Base-by-base conservation (phyloP, 2,329 filamentous ascomycete species). In the Diaporthe ampelina region DNA sequence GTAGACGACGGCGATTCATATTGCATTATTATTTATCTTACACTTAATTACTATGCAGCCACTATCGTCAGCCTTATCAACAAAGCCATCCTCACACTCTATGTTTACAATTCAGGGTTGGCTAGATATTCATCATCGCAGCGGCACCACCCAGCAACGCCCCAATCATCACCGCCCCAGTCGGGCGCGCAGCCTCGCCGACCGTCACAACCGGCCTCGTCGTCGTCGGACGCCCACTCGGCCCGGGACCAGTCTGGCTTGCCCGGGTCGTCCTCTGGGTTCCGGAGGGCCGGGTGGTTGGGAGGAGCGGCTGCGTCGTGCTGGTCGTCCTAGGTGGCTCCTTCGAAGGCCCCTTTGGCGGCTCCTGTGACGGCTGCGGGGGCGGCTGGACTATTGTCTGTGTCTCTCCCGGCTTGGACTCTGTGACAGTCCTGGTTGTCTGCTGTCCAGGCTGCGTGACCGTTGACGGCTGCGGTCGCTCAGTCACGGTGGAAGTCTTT, bases 141-240 rank as follows among this genome's bases (percentile, higher is more conserved):
- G 57, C 70, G n/a, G 57, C 70, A 40, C 70, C 70, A 24, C 70
- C 70, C 10, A 72, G 29, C 32, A 72, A 37, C 45, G 70, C 70
- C 19, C 70, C 70, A 24, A 72, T 72, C 58, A 72, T 65, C n/a
- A 72, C 57, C 29, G 32, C 57, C 19, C 48, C 57, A 29, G 70
- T 72, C 11, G 57, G 29, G 1, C 32, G 45, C 15, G 45, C 40
- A 7, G 70, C 70, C 26, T 40, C 70, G 45, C 59, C 59, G 9
- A 72, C 70, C 8, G 57, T 72, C 7, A 72, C 70, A 32, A 71
- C 35, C 21, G 63, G 45, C 52, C 68, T 71, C 40, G 68, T 61
- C 32, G 70, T 10, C 19, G 54, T 61, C n/a, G 69, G 45, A 9
- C 56, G 56, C 9, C 43, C 45, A 13, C 54, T 52, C 1, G 70